Base-by-base conservation (phyloP, 768 basidiomycete genomes). In the Mycena filopes region DNA sequence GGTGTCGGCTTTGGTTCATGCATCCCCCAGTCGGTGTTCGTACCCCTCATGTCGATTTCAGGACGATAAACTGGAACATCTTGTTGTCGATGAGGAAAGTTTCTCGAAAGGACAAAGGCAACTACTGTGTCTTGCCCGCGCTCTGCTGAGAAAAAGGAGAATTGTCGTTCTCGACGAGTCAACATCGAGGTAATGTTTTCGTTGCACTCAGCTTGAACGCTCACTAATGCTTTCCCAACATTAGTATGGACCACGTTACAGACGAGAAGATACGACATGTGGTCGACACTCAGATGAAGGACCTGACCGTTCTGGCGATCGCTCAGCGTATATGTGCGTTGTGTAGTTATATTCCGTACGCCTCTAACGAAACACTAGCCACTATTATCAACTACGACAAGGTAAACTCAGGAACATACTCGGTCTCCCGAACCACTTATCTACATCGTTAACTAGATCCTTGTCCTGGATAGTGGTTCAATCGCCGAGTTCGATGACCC, bases 61-160 rank as follows among this genome's bases (percentile, higher is more conserved):
- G 65, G 58, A 66, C 13, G 65, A 66, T 43, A 66, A 66, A 38
- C 41, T 66, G 1, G 58, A 66, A 12, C 65, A 66, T 49, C 56
- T 66, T 1, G 65, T 66, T 12, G 59, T 60, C 4, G 59, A 66
- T 25, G 65, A 66, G n/a, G 65, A 66, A 38, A 66, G 65, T 13
- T 66, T 66, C 42, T 66, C 65, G 9, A 66, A 66, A 25, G 65
- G 65, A 3, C 65, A 66, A 20, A 41, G 65, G 25, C 65, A 66
- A 40, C 65, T 66, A 18, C 59, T 66, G 23, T 66, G 65, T 33
- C 65, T 66, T 16, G 65, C 65, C 33, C 29, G 65, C 41, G 65
- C 59, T 0, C 23, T 66, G 53, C 42, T 66, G 9, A 55, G 65
- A 23, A 66, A 60, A 7, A 60, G 60, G 33, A 55, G 38, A 23